Evolutionary conservation across 805 yeast species (phyloP), one percentile per base, ranked within the genome.

Genomic region (Starmerella bacillaris): DNA sequence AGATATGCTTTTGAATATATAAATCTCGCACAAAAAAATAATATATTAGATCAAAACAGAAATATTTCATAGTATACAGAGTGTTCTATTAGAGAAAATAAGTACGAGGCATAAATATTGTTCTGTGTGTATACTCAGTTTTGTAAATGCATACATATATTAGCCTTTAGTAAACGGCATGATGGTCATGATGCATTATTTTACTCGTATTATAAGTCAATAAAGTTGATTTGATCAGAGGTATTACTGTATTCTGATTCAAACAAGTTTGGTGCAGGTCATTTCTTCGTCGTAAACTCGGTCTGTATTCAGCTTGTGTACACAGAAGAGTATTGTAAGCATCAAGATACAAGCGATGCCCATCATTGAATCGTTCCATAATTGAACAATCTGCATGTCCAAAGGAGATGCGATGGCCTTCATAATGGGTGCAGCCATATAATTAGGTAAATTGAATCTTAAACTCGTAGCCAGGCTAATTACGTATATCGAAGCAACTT

Each of bases 381-480:
- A 37, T 40, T 60, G 63, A 19, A 60, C 59, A 6, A 52, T 45
- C 5, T 42, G 32, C 7, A 56, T 53, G 24, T 57, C 57, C 21
- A 60, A 41, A 6, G 62, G 63, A 14, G 62, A 55, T 5, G 59
- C 61, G 21, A 60, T 47, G 3, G 64, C 63, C 2, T 51, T 36
- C n/a, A 57, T 51, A 19, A 60, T 57, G 6, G 63, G 60, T 3
- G 56, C 49, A 3, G 61, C 53, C 59, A 59, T 54, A 18, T 48
- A 49, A 18, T 47, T 38, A 11, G 65, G 65, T 29, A 60, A 38
- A 38, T 56, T 61, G 39, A 58, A 50, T 5, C 64, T 52, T 35
- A 60, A 49, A 37, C 60, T 42, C 5, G 61, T 49, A 12, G 64
- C 58, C 7, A 62, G 54, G n/a, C 63, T 51, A 18, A 60, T 44